These are phyloP conservation scores for Dothistroma septosporum DNA, from an alignment of 2,329 filamentous ascomycete genomes.

Conservation along the genomic window DNA sequence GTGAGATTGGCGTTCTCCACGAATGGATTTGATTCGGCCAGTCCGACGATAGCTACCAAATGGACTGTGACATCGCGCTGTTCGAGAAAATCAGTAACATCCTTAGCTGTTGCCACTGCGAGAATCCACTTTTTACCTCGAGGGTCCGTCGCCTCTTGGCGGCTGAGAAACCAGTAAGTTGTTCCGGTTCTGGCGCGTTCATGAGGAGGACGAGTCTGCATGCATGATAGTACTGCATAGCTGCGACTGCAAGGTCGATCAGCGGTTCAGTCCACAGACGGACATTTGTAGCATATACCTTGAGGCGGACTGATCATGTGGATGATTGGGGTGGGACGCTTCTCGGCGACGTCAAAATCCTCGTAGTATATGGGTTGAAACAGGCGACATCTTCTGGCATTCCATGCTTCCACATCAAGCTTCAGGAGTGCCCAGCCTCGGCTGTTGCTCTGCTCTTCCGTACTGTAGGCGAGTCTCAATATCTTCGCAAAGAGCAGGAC, in stretches of 20 bases:
- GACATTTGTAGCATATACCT: conserved; percentile 9
- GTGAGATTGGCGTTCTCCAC: conserved; percentile 26
- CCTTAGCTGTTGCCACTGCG: neutral
- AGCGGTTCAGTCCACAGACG: neutral
- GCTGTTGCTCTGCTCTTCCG: conserved; percentile 2
- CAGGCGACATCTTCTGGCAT: conserved; percentile 18
- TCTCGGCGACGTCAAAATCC: conserved; percentile 10
- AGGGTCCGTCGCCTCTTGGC: conserved; percentile 17
- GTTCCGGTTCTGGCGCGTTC: conserved; percentile 13
- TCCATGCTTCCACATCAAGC: conserved; percentile 21
- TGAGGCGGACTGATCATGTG: conserved; percentile 36
- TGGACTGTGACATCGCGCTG: conserved; percentile 21
- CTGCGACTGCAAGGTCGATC: conserved; percentile 26
- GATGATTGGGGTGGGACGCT: conserved; percentile 30
- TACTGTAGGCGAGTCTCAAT: conserved; percentile 25
- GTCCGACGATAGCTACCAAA: conserved; percentile 19
- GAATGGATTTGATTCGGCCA: conserved; percentile 23
- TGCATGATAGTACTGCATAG: conserved; percentile 37
- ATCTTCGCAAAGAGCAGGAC: conserved; percentile 41
- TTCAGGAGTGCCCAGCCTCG: conserved; percentile 16
- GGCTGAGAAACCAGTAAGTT: conserved; percentile 19
- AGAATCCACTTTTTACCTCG: conserved; percentile 12
- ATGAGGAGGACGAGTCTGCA: conserved; percentile 31
- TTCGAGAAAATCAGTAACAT: neutral
- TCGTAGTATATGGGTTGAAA: conserved; percentile 31